Conservation (phyloP, 805 yeast species). For the Starmerella vaccinii region DNA sequence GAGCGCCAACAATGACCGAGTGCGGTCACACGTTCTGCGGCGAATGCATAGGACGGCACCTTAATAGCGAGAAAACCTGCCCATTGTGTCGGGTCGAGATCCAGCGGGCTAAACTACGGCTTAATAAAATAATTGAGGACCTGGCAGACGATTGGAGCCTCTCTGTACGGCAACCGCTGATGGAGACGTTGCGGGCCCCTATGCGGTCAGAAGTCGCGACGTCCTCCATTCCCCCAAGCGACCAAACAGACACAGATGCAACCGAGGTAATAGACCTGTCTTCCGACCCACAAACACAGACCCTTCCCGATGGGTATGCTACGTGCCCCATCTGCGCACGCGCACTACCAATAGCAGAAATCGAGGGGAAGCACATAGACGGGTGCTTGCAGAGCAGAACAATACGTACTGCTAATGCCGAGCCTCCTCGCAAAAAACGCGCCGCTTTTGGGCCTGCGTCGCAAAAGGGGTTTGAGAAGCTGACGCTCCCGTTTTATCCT, state of each 20-base stretch:
- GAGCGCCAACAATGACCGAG: constrained; percentile 64
- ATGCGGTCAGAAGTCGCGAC: neutral
- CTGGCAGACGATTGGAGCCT: constrained; percentile 43
- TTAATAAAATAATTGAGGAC: constrained; percentile 64
- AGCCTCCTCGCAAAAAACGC: constrained; percentile 36
- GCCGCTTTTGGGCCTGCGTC: constrained; percentile 1
- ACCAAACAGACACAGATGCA: neutral
- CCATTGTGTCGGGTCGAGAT: constrained; percentile 69
- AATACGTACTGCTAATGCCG: constrained; percentile 28
- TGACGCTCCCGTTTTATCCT: constrained; percentile 47
- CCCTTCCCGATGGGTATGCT: constrained; percentile 32
- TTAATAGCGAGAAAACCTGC: constrained; percentile 52
- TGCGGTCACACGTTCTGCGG: constrained; percentile 91
- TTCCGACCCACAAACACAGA: constrained; percentile 14
- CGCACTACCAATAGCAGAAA: constrained; percentile 43
- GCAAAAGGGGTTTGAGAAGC: constrained; percentile 6
- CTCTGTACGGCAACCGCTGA: constrained; percentile 1
- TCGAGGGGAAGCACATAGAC: constrained; percentile 55
- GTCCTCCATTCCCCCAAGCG: neutral
- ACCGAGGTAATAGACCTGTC: neutral
- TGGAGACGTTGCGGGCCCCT: neutral
- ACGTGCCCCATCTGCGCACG: constrained; percentile 61
- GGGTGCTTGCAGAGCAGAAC: constrained; percentile 38
- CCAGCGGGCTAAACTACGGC: constrained; percentile 56
- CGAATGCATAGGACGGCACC: constrained; percentile 63